Base-by-base conservation (phyloP, 2,329 filamentous ascomycete genomes). In the Aspergillus hortae region DNA sequence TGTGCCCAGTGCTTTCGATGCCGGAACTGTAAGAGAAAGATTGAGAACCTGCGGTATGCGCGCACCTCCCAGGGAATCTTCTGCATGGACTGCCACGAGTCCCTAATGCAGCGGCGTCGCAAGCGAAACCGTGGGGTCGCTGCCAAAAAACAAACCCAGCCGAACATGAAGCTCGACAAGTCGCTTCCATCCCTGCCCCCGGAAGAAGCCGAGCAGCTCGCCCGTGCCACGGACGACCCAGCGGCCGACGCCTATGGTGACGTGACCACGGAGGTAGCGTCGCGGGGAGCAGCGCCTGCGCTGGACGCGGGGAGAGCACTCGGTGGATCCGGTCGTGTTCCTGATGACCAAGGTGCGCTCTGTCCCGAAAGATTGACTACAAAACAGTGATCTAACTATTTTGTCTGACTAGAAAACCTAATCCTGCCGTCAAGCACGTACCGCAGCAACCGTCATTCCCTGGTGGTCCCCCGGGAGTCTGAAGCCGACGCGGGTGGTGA, bases 81-180 rank as follows among this genome's bases (percentile, higher is more conserved):
- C 69, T 99, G 94, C 76, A 99, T 99, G 94, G 91, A 87, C 66
- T 99, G 94, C 70, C 94, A 99, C 68, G 94, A 99, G 73, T 94
- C 90, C 25, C 76, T 99, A 48, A 97, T 97, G 91, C 90, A 92
- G 46, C 82, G 92, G 57, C 83, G 92, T 58, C 83, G 90, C 65
- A 96, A 97, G 75, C 65, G 83, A 90, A 65, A 85, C 87, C 67
- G 96, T 92, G 75, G 85, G 48, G 79, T 81, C 40, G 25, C 64
- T 61, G 53, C 63, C 27, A 62, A 66, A 55, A 70, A 63, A 47
- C 60, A 65, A 60, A 54, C 56, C 4, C 56, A 64, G 10, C 59
- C 35, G 14, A 35, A 58, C 17, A 83, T 86, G 76, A 85, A 90
- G 56, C 83, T 89, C 36, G 92, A 99, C 69, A 97, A 97, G 71